Percentiles rank a stretch among this genome's conserved stretches.
phyloP scores from a whole-genome alignment of 2,329 filamentous ascomycete species.

The Elsinoe fawcettii region DNA sequence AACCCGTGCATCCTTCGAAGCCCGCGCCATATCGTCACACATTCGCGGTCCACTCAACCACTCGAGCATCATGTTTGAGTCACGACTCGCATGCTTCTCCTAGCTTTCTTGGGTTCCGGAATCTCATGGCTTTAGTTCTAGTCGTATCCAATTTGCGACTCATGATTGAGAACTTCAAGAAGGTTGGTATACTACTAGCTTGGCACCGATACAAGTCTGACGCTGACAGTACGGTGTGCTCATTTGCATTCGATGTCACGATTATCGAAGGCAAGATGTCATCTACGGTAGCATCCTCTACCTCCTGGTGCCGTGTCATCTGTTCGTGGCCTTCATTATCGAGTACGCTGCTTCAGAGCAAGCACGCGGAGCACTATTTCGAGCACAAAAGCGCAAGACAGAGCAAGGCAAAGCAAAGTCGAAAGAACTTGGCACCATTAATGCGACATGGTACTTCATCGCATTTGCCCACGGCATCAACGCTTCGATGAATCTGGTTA shows the following conservation, averaged over 20 bases:
- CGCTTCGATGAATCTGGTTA: constrained; percentile 67
- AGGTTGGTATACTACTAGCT: constrained; percentile 46
- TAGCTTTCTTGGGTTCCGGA: constrained; percentile 88
- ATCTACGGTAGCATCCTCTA: constrained; percentile 70
- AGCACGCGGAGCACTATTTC: constrained; percentile 60
- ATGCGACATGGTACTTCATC: constrained; percentile 65
- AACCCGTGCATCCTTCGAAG: background rate
- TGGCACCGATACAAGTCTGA: background rate
- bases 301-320: constrained; percentile 79
- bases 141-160: constrained; percentile 89
- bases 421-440: constrained; percentile 37
- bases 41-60: constrained; percentile 69
- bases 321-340: constrained; percentile 84
- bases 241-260: constrained; percentile 84
- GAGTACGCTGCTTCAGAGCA: constrained; percentile 75
- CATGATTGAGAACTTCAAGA: constrained; percentile 95
- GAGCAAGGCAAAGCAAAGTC: constrained; percentile 49
- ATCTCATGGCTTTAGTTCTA: constrained; percentile 84
- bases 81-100: constrained; percentile 67
- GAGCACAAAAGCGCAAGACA: constrained; percentile 38
- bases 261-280: constrained; percentile 73
- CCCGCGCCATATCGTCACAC: constrained; percentile 79
- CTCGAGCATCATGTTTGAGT: constrained; percentile 72
- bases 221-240: constrained; percentile 68
- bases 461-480: constrained; percentile 77